Conservation (phyloP, 129 eudicot genomes). For the Flaveria bidentis region DNA sequence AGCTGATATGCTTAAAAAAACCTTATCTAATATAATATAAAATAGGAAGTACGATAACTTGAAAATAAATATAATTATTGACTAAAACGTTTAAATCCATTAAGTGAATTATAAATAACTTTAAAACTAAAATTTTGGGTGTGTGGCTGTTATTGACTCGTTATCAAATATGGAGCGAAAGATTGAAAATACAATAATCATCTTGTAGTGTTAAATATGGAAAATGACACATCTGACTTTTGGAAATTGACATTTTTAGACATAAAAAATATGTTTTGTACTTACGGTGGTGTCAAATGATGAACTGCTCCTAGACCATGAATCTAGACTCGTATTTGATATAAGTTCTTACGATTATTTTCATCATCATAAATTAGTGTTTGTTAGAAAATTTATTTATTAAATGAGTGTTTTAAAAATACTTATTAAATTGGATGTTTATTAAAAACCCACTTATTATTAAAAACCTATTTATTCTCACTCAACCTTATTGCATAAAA, state of each 20-base stretch:
- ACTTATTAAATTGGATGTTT: too few species aligned
- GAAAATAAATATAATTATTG: background rate
- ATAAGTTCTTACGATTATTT: too few species aligned
- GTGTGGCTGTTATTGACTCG: background rate
- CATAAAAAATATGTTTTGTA: background rate
- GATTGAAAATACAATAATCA: background rate
- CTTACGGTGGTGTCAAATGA: background rate
- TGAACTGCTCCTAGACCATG: constrained; percentile 1
- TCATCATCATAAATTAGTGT: too few species aligned
- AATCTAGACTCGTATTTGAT: background rate
- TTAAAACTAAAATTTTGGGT: background rate
- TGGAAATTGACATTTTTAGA: constrained; percentile 10
- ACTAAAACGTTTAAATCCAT: background rate
- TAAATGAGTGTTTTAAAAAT: too few species aligned
- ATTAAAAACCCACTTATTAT: too few species aligned
- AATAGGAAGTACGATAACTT: background rate
- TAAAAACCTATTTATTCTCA: too few species aligned
- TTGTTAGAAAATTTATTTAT: too few species aligned
- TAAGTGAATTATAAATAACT: background rate
- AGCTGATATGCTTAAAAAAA: too few species aligned
- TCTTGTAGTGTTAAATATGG: constrained; percentile 20
- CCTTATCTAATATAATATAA: too few species aligned
- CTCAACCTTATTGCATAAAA: too few species aligned
- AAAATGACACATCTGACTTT: constrained; percentile 42
- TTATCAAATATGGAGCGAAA: background rate